These are phyloP conservation scores for Lentinula lateritia DNA, from an alignment of 768 basidiomycete genomes.

Conservation along the genomic window DNA sequence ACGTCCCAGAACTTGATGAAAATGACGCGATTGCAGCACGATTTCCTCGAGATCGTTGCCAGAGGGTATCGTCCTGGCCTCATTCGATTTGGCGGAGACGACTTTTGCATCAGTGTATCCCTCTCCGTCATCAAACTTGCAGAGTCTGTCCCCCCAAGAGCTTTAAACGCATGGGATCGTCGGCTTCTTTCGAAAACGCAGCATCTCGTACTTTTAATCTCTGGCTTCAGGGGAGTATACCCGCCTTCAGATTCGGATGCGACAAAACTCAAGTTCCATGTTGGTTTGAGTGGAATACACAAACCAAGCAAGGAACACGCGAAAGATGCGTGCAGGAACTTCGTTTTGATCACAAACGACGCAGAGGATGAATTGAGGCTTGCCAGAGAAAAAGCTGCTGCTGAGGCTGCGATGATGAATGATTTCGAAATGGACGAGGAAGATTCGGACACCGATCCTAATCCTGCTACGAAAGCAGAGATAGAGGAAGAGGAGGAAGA, in stretches of 20 bases:
- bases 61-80: constrained; percentile 56
- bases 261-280: constrained; percentile 41
- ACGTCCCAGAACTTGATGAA: constrained; percentile 49
- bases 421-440: constrained; percentile 19
- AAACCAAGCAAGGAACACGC: constrained; percentile 53
- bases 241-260: constrained; percentile 27
- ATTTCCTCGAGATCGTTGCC: constrained; percentile 57
- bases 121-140: constrained; percentile 49
- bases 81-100: constrained; percentile 42
- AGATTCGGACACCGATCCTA: constrained; percentile 7
- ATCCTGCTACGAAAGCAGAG: neutral
- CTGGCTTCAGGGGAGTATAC: constrained; percentile 47
- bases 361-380: constrained; percentile 32
- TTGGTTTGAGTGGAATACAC: constrained; percentile 55
- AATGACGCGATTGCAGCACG: constrained; percentile 49
- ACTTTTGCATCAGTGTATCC: constrained; percentile 52
- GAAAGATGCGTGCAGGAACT: constrained; percentile 41
- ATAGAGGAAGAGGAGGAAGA: constrained; percentile 24
- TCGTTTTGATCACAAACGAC: constrained; percentile 40
- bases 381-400: constrained; percentile 21
- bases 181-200: constrained; percentile 51
- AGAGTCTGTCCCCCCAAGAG: constrained; percentile 51
- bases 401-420: constrained; percentile 21
- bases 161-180: constrained; percentile 71
- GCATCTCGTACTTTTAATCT: constrained; percentile 61